phyloP scores from a whole-genome alignment of 148 eudicot genomes.

The Cornus controversa region DNA sequence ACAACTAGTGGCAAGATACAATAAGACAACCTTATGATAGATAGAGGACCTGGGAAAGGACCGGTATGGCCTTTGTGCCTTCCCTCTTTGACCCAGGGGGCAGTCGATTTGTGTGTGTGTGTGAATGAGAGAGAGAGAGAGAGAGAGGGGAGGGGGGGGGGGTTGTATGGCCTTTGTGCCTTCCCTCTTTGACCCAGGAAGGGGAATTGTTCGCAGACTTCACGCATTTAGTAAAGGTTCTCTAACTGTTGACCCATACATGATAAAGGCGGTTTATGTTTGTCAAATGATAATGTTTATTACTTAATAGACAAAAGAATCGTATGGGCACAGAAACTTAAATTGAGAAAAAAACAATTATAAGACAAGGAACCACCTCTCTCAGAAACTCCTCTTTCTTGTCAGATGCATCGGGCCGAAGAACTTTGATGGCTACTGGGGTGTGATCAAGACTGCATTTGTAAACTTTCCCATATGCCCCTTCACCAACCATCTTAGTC shows the following conservation, averaged over 20 bases:
- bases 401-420: conserved; percentile 54
- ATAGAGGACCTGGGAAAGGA: too few relatives aligned
- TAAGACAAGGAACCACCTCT: conserved; percentile 42
- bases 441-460: conserved; percentile 71
- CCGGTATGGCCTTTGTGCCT: too few relatives aligned
- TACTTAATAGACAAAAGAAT: neutral
- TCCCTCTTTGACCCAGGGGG: too few relatives aligned
- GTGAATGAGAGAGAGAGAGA: neutral
- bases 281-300: neutral
- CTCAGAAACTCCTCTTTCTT: conserved; percentile 69
- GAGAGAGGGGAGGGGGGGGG: too few relatives aligned
- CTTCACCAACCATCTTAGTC: conserved; percentile 68
- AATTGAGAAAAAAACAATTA: neutral
- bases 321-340: neutral
- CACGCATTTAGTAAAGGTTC: neutral
- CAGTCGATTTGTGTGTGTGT: neutral
- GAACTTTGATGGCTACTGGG: conserved; percentile 77
- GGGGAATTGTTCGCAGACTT: neutral
- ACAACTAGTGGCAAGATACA: neutral
- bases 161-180: too few relatives aligned
- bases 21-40: too few relatives aligned
- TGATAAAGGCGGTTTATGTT: neutral
- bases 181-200: too few relatives aligned
- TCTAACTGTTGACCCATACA: neutral
- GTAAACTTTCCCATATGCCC: conserved; percentile 78